Conservation (phyloP, 331 rosid genomes). For the Acacia concinna region DNA sequence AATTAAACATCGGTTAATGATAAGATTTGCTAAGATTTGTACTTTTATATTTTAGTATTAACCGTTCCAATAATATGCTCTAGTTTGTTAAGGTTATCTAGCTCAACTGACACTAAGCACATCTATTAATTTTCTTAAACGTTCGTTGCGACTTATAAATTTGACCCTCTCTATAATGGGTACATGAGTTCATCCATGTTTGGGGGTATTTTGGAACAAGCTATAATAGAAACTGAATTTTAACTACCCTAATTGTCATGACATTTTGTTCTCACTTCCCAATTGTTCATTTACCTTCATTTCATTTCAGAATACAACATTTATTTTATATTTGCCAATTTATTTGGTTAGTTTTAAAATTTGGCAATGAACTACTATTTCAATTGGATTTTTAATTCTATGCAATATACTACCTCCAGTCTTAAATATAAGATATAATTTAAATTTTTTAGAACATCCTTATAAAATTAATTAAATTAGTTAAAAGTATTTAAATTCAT, state of each 20-base stretch:
- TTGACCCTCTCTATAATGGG: no score
- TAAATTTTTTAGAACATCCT: no score
- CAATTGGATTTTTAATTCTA: background rate
- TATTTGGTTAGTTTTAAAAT: background rate
- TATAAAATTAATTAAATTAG: no score
- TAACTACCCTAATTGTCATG: background rate
- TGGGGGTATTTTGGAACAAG: background rate
- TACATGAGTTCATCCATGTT: no score
- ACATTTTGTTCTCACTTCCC: background rate
- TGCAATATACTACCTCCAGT: no score
- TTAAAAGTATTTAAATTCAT: no score
- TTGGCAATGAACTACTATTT: background rate
- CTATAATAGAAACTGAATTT: background rate
- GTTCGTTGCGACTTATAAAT: no score
- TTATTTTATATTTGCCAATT: background rate
- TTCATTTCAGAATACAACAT: background rate
- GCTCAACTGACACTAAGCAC: no score
- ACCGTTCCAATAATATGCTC: background rate
- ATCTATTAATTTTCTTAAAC: no score
- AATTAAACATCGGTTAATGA: background rate
- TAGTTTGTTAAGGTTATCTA: background rate
- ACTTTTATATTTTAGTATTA: background rate
- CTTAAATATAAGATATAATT: no score
- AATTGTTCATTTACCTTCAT: background rate
- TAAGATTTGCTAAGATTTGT: background rate